Base-by-base conservation (phyloP, 2,329 filamentous ascomycete species). In the Phyllosticta paracitricarpa region DNA sequence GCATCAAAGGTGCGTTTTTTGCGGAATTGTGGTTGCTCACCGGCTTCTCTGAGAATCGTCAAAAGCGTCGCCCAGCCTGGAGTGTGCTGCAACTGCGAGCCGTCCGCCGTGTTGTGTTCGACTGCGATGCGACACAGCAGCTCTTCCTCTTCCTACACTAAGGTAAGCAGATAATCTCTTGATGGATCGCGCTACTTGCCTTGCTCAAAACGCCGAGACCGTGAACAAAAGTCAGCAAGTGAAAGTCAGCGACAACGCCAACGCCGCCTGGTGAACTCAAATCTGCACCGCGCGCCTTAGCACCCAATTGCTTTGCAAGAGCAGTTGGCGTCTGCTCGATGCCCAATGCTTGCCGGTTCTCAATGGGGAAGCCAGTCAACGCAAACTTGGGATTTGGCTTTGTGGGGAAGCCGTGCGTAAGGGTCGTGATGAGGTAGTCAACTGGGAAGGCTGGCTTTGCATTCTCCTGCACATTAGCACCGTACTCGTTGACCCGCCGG, bases 391-490 rank as follows among this genome's bases (percentile, higher is more conserved):
- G 91, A 61, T 85, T 87, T 3, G 90, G 83, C 54, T 86, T 81
- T 58, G 87, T 89, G 2, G 94, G 94, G 78, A 99, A 97, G 63
- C 94, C 94, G 71, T 99, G 93, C 0, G 94, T 99, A 65, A 99
- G 82, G 8, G 94, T 97, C 64, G 97, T 90, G 61, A 97, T 86
- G 35, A 99, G 83, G 73, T 97, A 99, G 72, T 99, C 94, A 56
- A 97, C 92, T 0, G 94, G 94, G 73, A 99, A 99, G 54, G 89
- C 86, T 0, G 94, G 94, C 72, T 97, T 97, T 25, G 94, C 94
- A 68, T 96, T 97, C 74, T 97, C 91, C 72, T 97, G 94, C 7
- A 97, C 94, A 67, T 93, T 96, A 65, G 89, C 90, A 35, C 92
- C 92, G 71, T 99, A 96, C 73, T 99, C 93, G 74, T 99, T 99